A percentile compares a stretch with the other conserved stretches of the same genome.
These are phyloP conservation scores for Strobilomyces echinocephalus DNA, from an alignment of 768 basidiomycete species.

Conservation along the genomic window DNA sequence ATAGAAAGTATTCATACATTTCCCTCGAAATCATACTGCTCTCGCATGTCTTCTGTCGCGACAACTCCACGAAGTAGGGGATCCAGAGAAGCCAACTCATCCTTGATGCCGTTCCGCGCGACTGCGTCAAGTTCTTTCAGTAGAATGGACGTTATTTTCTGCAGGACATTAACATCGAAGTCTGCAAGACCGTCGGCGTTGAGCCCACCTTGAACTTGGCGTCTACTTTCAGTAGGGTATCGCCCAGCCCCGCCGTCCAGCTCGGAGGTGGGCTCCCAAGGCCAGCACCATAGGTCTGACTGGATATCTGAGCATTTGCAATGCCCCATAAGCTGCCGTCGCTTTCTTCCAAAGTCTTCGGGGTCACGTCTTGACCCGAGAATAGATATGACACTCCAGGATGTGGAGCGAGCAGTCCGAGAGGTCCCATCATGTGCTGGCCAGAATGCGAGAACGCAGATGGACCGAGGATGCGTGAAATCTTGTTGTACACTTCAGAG, in stretches of 20 bases:
- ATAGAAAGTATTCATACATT: conserved; percentile 26
- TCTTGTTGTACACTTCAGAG: conserved; percentile 85
- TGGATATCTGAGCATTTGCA: conserved; percentile 43
- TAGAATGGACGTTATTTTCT: conserved; percentile 81
- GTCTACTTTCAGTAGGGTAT: conserved; percentile 77
- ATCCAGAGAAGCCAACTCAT: conserved; percentile 78
- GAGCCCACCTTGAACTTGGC: conserved; percentile 71
- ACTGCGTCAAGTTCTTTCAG: conserved; percentile 83
- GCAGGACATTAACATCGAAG: conserved; percentile 5
- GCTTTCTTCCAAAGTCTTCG: conserved; percentile 36
- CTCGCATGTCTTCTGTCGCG: conserved; percentile 33
- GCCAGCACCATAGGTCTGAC: conserved; percentile 29
- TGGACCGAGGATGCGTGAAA: conserved; percentile 76
- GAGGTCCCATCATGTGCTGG: conserved; percentile 70
- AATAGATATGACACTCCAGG: conserved; percentile 83
- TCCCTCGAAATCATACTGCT: conserved; percentile 43
- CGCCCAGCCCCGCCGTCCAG: conserved; percentile 62
- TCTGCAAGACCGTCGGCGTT: not conserved
- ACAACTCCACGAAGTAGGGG: conserved; percentile 64
- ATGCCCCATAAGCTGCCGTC: conserved; percentile 70
- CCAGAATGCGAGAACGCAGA: conserved; percentile 68
- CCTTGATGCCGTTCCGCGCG: conserved; percentile 74
- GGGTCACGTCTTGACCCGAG: conserved; percentile 32
- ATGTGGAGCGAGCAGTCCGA: conserved; percentile 70
- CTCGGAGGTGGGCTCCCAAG: conserved; percentile 50